Evolutionary conservation across 2,329 filamentous ascomycete genomes (phyloP).

Genomic region (Pseudopyrenochaeta lycopersici): DNA sequence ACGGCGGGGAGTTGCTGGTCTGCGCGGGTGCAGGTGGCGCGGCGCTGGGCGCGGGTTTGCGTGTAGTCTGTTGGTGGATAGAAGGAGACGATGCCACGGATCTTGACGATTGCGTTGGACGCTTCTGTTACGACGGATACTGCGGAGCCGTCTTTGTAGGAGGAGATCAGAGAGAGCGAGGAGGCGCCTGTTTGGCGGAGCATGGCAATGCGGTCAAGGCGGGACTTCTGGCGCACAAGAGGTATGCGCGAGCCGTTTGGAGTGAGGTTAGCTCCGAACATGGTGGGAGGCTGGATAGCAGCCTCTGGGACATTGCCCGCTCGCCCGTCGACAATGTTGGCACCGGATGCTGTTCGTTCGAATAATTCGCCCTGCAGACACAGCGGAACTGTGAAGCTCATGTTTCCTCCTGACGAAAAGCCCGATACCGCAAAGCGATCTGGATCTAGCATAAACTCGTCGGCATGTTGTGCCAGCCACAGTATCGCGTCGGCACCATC

Average conservation of each 20-base stretch:
- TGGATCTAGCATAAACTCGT: slow-evolving; percentile 65
- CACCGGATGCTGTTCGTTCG: slow-evolving; percentile 38
- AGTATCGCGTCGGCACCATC: slow-evolving; percentile 70
- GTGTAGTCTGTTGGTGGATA: slow-evolving; percentile 72
- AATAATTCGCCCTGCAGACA: slow-evolving; percentile 61
- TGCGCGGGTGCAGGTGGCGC: slow-evolving; percentile 63
- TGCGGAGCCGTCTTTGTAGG: slow-evolving; percentile 46
- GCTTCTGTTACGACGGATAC: slow-evolving; percentile 44
- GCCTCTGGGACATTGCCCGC: slow-evolving; percentile 37
- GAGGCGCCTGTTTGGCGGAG: slow-evolving; percentile 45
- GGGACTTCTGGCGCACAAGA: slow-evolving; percentile 41
- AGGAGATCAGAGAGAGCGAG: slow-evolving; percentile 46
- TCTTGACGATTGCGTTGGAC: slow-evolving; percentile 53
- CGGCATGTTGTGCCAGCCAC: slow-evolving; percentile 65
- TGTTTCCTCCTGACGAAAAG: slow-evolving; percentile 71
- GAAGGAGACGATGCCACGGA: slow-evolving; percentile 68
- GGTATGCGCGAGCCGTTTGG: slow-evolving; percentile 45
- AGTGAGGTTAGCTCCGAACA: slow-evolving; percentile 20
- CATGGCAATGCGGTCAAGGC: slow-evolving; percentile 45
- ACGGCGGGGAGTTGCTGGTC: slow-evolving; percentile 61
- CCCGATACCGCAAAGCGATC: slow-evolving; percentile 67
- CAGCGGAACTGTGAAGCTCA: slow-evolving; percentile 69
- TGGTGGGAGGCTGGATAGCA: slow-evolving; percentile 24
- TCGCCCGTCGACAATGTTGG: slow-evolving; percentile 38
- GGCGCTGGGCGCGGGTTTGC: slow-evolving; percentile 66